These are phyloP conservation scores for Sporothrix curviconia DNA, from an alignment of 2,329 filamentous ascomycete species.

Conservation along the genomic window DNA sequence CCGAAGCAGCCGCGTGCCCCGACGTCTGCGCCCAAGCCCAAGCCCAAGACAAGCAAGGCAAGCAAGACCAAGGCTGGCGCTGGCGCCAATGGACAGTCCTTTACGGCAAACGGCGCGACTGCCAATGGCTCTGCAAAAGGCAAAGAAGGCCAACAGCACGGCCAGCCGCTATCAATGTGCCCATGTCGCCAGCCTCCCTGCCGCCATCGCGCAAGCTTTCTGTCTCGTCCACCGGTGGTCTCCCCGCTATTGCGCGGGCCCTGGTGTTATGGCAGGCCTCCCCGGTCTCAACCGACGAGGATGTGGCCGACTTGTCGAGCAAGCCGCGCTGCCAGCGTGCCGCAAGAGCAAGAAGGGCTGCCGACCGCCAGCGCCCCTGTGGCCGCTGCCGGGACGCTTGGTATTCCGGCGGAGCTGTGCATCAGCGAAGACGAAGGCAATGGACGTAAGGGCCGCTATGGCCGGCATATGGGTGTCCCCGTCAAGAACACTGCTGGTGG, in stretches of 20 bases:
- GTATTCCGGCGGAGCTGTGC: conserved; percentile 86
- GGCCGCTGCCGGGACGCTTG: conserved; percentile 93
- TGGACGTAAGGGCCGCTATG: conserved; percentile 89
- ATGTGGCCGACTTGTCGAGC: conserved; percentile 84
- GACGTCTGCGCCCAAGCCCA: conserved; percentile 18
- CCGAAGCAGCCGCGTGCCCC: conserved; percentile 28
- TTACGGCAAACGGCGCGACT: conserved; percentile 26
- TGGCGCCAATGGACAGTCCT: too few relatives aligned
- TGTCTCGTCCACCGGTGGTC: conserved; percentile 49
- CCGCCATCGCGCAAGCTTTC: conserved; percentile 72
- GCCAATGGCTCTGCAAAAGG: conserved; percentile 45
- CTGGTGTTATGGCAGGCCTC: conserved; percentile 23
- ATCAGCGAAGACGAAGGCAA: conserved; percentile 98
- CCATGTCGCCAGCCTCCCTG: conserved; percentile 60
- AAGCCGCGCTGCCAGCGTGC: conserved; percentile 96
- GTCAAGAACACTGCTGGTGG: conserved; percentile 40
- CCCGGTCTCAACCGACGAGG: conserved; percentile 62
- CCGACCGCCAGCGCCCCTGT: conserved; percentile 90
- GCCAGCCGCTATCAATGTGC: conserved; percentile 15
- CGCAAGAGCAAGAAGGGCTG: conserved; percentile 99
- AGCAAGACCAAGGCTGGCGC: conserved; percentile 40
- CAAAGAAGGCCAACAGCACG: conserved; percentile 34
- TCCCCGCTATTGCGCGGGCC: conserved; percentile 25
- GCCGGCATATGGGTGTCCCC: conserved; percentile 63
- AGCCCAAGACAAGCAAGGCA: conserved; percentile 40